Evolutionary conservation across 768 basidiomycete species (phyloP).

Genomic region (Pleurotus pulmonarius): DNA sequence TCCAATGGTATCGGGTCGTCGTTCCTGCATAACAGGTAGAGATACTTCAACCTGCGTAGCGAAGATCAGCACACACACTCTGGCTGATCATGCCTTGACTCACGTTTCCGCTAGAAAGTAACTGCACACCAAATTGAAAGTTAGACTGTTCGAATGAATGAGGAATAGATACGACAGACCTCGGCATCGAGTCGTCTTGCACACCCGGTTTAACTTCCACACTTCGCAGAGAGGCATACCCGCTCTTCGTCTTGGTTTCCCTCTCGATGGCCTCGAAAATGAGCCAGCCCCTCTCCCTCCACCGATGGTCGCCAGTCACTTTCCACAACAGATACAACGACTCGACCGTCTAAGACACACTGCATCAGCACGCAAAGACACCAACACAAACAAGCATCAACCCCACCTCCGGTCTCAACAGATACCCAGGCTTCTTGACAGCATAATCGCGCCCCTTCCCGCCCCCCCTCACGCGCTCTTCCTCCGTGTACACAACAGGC

Average conservation of each 20-base stretch:
- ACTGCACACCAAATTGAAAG: conserved; percentile 23
- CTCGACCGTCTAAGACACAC: conserved; percentile 55
- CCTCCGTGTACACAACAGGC: conserved; percentile 33
- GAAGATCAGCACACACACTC: background rate
- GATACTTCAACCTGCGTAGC: conserved; percentile 54
- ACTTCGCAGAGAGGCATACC: conserved; percentile 54
- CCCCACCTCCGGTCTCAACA: conserved; percentile 69
- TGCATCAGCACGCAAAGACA: background rate
- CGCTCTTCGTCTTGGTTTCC: conserved; percentile 51
- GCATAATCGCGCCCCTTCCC: conserved; percentile 49
- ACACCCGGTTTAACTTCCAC: conserved; percentile 39
- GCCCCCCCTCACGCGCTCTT: conserved; percentile 19
- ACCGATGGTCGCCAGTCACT: conserved; percentile 60
- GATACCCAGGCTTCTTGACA: conserved; percentile 42
- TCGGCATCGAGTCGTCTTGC: conserved; percentile 57
- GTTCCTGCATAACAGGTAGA: conserved; percentile 61
- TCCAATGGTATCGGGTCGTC: conserved; percentile 52
- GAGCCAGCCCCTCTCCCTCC: conserved; percentile 70
- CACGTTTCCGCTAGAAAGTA: conserved; percentile 49
- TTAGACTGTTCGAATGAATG: background rate
- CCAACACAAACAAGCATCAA: conserved; percentile 4
- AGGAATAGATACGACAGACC: conserved; percentile 37
- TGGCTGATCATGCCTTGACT: conserved; percentile 15
- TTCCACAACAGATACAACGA: conserved; percentile 73
- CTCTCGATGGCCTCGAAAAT: conserved; percentile 67